These are phyloP conservation scores for Pholiota adiposa DNA, from an alignment of 1,284 basidiomycete genomes.

Conservation along the genomic window DNA sequence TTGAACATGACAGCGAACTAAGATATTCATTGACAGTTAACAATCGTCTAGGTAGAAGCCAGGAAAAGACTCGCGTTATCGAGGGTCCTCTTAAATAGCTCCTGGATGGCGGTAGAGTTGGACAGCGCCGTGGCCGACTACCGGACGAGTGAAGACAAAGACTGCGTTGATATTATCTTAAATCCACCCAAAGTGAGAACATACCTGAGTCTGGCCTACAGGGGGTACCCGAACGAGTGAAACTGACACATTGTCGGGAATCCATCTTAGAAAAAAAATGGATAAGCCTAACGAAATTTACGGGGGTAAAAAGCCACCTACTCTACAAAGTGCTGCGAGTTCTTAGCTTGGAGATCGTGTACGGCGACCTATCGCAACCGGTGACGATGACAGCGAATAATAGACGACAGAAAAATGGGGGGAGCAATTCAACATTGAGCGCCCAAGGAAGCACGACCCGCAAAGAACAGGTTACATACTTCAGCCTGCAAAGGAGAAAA, in stretches of 20 bases:
- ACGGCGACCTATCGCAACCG: constrained; percentile 43
- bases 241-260: constrained; percentile 83
- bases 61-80: constrained; percentile 48
- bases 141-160: background rate
- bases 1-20: constrained; percentile 85
- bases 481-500: constrained; percentile 47
- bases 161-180: background rate
- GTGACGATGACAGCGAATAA: background rate
- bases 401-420: background rate
- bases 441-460: constrained; percentile 21
- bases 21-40: constrained; percentile 7
- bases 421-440: constrained; percentile 18
- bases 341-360: constrained; percentile 67
- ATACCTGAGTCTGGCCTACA: constrained; percentile 73
- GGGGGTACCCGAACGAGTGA: constrained; percentile 85
- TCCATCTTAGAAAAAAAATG: constrained; percentile 59
- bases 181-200: constrained; percentile 19
- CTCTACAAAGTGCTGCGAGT: constrained; percentile 81
- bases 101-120: constrained; percentile 90
- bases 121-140: constrained; percentile 79
- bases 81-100: constrained; percentile 85
- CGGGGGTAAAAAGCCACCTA: constrained; percentile 38
- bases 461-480: constrained; percentile 43
- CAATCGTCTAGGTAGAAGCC: background rate
- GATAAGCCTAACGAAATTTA: constrained; percentile 6